Evolutionary conservation across 2,329 filamentous ascomycete genomes (phyloP).

Genomic region (Chrysoporthe austroafricana): DNA sequence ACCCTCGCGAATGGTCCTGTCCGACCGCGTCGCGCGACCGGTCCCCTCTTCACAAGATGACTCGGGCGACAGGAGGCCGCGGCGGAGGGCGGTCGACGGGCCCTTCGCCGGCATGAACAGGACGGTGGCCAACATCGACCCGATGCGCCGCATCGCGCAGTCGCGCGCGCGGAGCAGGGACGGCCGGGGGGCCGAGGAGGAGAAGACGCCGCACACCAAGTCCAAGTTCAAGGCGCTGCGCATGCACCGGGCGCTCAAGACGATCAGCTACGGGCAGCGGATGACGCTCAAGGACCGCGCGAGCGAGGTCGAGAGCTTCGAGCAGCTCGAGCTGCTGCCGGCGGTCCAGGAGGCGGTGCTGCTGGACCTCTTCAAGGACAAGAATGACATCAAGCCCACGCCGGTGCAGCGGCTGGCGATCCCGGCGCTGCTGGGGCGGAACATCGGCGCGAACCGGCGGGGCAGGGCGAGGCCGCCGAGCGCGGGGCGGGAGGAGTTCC

Average conservation of each 20-base stretch:
- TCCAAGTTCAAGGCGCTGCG: slow-evolving; percentile 78
- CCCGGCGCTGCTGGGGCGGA: slow-evolving; percentile 72
- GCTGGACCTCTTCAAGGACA: slow-evolving; percentile 73
- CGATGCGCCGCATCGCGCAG: slow-evolving; percentile 31
- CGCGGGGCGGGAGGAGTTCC: slow-evolving; percentile 59
- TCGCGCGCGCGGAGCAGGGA: slow-evolving; percentile 31
- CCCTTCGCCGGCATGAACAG: slow-evolving; percentile 63
- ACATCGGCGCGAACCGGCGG: slow-evolving; percentile 42
- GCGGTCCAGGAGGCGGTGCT: slow-evolving; percentile 71
- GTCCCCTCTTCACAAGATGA: slow-evolving; percentile 39
- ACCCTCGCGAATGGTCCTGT: slow-evolving; percentile 63
- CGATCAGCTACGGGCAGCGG: slow-evolving; percentile 74
- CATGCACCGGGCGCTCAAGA: slow-evolving; percentile 83
- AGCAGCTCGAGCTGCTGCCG: slow-evolving; percentile 77
- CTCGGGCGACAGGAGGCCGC: slow-evolving; percentile 41
- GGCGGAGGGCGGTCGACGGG: slow-evolving; percentile 47
- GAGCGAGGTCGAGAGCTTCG: slow-evolving; percentile 75
- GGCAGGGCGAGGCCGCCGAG: slow-evolving; percentile 34
- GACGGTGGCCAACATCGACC: slow-evolving; percentile 48
- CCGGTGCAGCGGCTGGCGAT: slow-evolving; percentile 90
- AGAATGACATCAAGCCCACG: slow-evolving; percentile 79
- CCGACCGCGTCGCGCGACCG: slow-evolving; percentile 53
- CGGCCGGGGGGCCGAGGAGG: background rate
- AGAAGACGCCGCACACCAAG: background rate
- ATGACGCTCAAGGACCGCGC: slow-evolving; percentile 57